Base-by-base conservation (phyloP, 257 asterid species). In the Scutellaria galericulata region DNA sequence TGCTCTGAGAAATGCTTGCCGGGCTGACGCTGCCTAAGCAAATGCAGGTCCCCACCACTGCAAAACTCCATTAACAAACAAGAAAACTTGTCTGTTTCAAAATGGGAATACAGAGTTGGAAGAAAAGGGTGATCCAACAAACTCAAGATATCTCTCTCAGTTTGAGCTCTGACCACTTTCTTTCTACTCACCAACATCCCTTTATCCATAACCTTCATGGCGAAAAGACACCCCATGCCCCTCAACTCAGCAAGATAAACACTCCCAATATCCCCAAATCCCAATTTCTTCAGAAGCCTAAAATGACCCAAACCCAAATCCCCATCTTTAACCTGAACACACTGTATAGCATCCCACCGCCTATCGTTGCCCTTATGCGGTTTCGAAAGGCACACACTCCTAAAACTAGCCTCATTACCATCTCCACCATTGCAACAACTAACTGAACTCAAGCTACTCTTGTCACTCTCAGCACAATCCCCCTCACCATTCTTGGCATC, bases 61-160 rank as follows among this genome's bases (percentile, higher is more conserved):
- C 98, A 92, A n/a, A 90, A 92, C 84, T 92, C 98, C 96, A 92
- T 92, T 10, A 92, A 67, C 91, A 92, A 79, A 31, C 98, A 92
- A 27, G 96, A 92, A 65, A 90, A 92, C 73, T 90, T 90, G 1
- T 87, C 98, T 1, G 96, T 92, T 64, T 90, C 98, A 51, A 92
- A 86, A 82, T 87, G 92, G 1, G 96, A 90, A 60, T 92, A 92
- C 18, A 92, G 92, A 24, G 98, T 88, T 0, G 98, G 98, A 13
- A 92, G 90, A 77, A 92, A 90, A 0, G 96, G 98, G 84, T 92
- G 98, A 81, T 92, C 98, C 82, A 92, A 74, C 76, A 90, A 70
- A 2, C 86, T 83, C 81, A 92, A 76, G 2, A 92, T 90, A 15
- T 92, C 98, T 71, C 94, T 88, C 94, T 92, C 96, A 14, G 96